A percentile compares a stretch with the other conserved stretches of the same genome.
These are phyloP conservation scores for Pichia manshurica DNA, from an alignment of 805 yeast species.

Conservation along the genomic window DNA sequence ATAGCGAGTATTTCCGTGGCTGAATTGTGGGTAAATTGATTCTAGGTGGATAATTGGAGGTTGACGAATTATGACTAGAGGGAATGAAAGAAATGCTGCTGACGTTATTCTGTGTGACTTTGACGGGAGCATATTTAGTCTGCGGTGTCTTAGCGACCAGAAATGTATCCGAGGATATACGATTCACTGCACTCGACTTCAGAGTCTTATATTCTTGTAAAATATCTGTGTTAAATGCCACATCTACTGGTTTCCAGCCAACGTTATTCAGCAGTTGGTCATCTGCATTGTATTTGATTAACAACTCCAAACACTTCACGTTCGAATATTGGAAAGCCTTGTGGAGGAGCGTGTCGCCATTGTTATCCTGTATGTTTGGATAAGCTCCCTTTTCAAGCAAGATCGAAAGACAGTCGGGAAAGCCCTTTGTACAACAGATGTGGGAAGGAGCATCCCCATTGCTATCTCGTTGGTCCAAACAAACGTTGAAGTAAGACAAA, in stretches of 20 bases:
- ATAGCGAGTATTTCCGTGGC: slow-evolving; percentile 19
- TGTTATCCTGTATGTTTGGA: slow-evolving; percentile 60
- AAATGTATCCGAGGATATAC: slow-evolving; percentile 15
- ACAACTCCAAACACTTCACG: slow-evolving; percentile 46
- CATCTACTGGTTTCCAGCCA: slow-evolving; percentile 65
- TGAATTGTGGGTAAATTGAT: slow-evolving; percentile 17
- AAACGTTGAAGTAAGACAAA: slow-evolving; percentile 51
- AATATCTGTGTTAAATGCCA: slow-evolving; percentile 49
- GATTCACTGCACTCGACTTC: slow-evolving; percentile 17
- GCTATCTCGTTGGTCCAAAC: slow-evolving; percentile 43
- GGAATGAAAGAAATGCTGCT: slow-evolving; percentile 2
- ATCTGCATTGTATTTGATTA: slow-evolving; percentile 47
- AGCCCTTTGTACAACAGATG: slow-evolving; percentile 55
- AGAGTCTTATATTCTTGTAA: slow-evolving; percentile 36
- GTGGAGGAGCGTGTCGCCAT: slow-evolving; percentile 82
- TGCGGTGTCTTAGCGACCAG: slow-evolving; percentile 2
- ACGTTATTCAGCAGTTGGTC: slow-evolving; percentile 43
- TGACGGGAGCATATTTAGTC: slow-evolving; percentile 6
- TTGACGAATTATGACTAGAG: slow-evolving; percentile 2
- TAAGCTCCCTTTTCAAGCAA: slow-evolving; percentile 74
- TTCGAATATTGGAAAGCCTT: slow-evolving; percentile 71
- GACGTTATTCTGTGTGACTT: slow-evolving; percentile 3
- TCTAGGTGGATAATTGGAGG: slow-evolving; percentile 9
- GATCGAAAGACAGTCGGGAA: slow-evolving; percentile 56
- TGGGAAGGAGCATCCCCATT: slow-evolving; percentile 62